Conservation (phyloP, 225 moss, liverwort and hornwort species). For the Straminergon stramineum region DNA sequence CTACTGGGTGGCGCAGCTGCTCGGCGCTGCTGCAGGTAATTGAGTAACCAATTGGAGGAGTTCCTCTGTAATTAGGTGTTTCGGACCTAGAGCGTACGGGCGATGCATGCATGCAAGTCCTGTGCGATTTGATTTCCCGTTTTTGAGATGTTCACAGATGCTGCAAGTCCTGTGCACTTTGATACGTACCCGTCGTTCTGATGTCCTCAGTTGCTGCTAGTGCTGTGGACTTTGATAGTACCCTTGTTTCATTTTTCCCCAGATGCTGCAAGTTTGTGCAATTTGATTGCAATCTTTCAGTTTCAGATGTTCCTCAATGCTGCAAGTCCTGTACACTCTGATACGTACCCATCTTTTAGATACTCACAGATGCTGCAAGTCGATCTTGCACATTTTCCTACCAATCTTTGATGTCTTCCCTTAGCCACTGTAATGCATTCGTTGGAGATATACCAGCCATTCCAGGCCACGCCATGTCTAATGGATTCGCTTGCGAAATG, state of each 20-base stretch:
- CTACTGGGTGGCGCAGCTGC: slow-evolving; percentile 85
- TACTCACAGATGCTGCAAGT: background rate
- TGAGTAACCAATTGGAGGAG: background rate
- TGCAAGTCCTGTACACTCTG: background rate
- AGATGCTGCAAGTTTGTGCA: background rate
- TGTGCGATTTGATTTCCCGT: background rate
- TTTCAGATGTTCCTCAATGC: background rate
- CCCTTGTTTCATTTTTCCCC: background rate
- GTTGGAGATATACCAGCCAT: background rate
- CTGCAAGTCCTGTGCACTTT: background rate
- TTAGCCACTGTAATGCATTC: background rate
- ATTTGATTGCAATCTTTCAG: background rate
- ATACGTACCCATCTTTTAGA: background rate
- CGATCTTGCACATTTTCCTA: background rate
- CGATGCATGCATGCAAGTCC: background rate
- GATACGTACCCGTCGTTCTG: background rate
- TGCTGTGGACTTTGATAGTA: background rate
- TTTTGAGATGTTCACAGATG: background rate
- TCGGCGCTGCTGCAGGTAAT: slow-evolving; percentile 48
- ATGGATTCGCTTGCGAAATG: background rate
- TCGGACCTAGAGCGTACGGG: no score
- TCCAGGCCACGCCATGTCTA: background rate
- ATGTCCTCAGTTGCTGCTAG: background rate
- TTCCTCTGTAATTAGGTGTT: background rate
- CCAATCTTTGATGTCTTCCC: background rate